Conservation (phyloP, 352 stramenopile genomes). For the Phytophthora sp. region DNA sequence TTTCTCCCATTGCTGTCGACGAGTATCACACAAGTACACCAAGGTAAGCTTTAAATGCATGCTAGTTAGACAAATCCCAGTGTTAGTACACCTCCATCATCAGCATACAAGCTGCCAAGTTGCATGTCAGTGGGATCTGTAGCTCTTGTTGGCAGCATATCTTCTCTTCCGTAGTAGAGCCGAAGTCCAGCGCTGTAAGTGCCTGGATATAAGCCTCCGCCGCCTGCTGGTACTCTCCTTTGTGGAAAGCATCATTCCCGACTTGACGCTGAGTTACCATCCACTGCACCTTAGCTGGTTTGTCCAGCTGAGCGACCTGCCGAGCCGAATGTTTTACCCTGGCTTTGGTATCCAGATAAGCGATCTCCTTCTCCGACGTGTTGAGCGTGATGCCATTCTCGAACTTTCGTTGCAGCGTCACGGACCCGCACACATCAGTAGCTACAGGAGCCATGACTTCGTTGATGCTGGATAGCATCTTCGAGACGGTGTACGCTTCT, state of each 20-base stretch:
- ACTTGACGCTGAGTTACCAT: slow-evolving; percentile 43
- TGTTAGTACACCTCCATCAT: slow-evolving; percentile 65
- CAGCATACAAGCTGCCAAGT: slow-evolving; percentile 77
- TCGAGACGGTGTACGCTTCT: slow-evolving; percentile 83
- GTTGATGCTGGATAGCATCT: slow-evolving; percentile 87
- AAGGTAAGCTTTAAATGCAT: background rate
- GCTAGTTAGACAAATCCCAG: background rate
- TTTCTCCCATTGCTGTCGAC: slow-evolving; percentile 68
- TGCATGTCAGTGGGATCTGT: slow-evolving; percentile 82
- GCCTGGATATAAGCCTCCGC: slow-evolving; percentile 75
- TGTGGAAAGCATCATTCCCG: slow-evolving; percentile 66
- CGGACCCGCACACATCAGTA: slow-evolving; percentile 45
- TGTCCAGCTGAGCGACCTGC: slow-evolving; percentile 47
- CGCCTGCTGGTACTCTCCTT: slow-evolving; percentile 49
- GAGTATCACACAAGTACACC: background rate
- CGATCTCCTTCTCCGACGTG: slow-evolving; percentile 75
- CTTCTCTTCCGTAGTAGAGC: slow-evolving; percentile 41
- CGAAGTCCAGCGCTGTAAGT: slow-evolving; percentile 74
- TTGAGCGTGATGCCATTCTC: slow-evolving; percentile 86
- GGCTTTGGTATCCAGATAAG: slow-evolving; percentile 75
- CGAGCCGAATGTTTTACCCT: slow-evolving; percentile 78
- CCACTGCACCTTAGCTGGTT: slow-evolving; percentile 52
- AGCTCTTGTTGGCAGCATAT: slow-evolving; percentile 48
- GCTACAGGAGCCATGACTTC: slow-evolving; percentile 75
- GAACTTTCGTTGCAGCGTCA: slow-evolving; percentile 73